Base-by-base conservation (phyloP, 83 land plant species). In the Diphasiastrum complanatum region DNA sequence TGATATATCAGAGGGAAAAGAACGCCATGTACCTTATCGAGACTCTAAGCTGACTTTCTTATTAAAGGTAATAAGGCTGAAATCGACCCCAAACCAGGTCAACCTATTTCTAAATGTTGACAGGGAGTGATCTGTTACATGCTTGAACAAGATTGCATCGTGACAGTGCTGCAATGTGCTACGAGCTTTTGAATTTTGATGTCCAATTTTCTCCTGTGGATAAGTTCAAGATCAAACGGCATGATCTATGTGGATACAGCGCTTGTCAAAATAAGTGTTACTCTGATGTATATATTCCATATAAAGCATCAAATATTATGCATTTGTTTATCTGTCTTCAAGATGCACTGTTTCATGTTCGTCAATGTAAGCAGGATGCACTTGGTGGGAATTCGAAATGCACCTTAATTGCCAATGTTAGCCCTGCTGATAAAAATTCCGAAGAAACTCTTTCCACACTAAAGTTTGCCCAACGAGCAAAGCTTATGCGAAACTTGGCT, bases 1-100 rank as follows among this genome's bases (percentile, higher is more conserved):
- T 28, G 58, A 54, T 25, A 54, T 54, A 54, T 54, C 58, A 5
- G 58, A 54, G 25, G 58, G 58, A 22, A 54, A 54, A 54, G 58
- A 25, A 26, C n/a, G 58, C 33, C 58, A 54, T 28, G 58, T 54
- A 6, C 58, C 58, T 26, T 54, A 54, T 28, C 58, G 58, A 14
- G 58, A 54, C 33, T 54, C 58, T 14, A 25, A 30, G 58, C 33
- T 54, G 4, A 54, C 58, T 11, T 54, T 54, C n/a, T 25, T 54
- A 11, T 33, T 54, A 4, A 54, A 54, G 33, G 58, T 54, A 28
- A 4, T 54, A 14, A 26, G 5, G n/a, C n/a, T n/a, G n/a, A n/a
- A n/a, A n/a, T n/a, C n/a, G n/a, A n/a, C n/a, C n/a, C n/a, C n/a
- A n/a, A n/a, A n/a, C n/a, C n/a, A n/a, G n/a, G n/a, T n/a, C n/a